A percentile compares a stretch with the other conserved stretches of the same genome.
These are phyloP conservation scores for Nadsonia commutata DNA, from an alignment of 1,139 yeast genomes.

Conservation along the genomic window DNA sequence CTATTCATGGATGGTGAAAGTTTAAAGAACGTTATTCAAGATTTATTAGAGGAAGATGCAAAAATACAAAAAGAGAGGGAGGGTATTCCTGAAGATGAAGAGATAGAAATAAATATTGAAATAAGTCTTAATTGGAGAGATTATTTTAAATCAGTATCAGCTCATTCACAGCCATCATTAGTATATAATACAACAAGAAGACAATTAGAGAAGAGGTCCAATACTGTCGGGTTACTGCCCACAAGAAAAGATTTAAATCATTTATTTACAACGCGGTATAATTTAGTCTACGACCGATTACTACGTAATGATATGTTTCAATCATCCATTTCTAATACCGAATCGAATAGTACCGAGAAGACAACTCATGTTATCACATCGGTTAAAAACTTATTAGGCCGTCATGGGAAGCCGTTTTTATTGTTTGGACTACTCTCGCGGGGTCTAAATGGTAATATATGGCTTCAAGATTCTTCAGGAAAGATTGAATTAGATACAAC, in stretches of 20 bases:
- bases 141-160: conserved; percentile 51
- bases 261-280: conserved; percentile 36
- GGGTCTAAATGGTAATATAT: conserved; percentile 53
- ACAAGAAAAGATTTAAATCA: conserved; percentile 16
- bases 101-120: not conserved
- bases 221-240: conserved; percentile 20
- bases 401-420: conserved; percentile 61
- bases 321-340: not conserved
- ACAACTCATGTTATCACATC: not conserved
- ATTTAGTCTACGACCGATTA: conserved; percentile 51
- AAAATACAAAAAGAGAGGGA: not conserved
- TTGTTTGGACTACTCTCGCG: conserved; percentile 61
- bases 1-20: conserved; percentile 68
- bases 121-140: conserved; percentile 42
- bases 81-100: not conserved
- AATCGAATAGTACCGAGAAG: not conserved
- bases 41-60: conserved; percentile 19
- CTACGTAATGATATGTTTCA: conserved; percentile 56
- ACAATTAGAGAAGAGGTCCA: conserved; percentile 35
- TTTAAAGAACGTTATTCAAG: conserved; percentile 47
- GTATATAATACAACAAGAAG: conserved; percentile 48
- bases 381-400: conserved; percentile 65
- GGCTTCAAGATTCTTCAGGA: conserved; percentile 71
- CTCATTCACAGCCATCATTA: conserved; percentile 51
- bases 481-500: conserved; percentile 54